phyloP scores from a whole-genome alignment of 768 basidiomycete genomes.

The Phanerochaete sordida region DNA sequence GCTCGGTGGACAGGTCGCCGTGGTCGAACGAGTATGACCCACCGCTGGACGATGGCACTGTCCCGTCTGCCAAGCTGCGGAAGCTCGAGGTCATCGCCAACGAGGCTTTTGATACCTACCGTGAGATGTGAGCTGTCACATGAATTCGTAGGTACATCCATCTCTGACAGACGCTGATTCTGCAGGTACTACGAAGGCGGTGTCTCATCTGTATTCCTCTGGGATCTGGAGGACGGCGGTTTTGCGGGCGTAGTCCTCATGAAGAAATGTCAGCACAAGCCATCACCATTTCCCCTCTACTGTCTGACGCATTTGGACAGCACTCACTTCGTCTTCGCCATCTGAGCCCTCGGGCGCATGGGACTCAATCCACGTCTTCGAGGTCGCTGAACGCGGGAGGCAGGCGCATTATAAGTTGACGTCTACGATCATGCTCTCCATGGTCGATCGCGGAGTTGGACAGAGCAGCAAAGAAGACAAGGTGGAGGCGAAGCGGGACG shows the following conservation, averaged over 20 bases:
- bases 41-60: conserved; percentile 83
- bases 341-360: conserved; percentile 82
- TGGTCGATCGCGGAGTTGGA: conserved; percentile 36
- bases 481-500: conserved; percentile 54
- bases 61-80: conserved; percentile 79
- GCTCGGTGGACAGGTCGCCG: conserved; percentile 64
- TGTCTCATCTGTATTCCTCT: conserved; percentile 93
- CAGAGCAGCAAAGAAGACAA: conserved; percentile 41
- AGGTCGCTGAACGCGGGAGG: conserved; percentile 86
- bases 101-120: conserved; percentile 95
- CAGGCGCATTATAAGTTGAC: conserved; percentile 97
- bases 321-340: conserved; percentile 50
- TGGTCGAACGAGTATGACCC: conserved; percentile 98
- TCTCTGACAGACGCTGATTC: neutral
- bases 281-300: neutral
- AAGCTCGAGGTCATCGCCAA: conserved; percentile 92
- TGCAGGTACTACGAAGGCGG: conserved; percentile 96
- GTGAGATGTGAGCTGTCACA: conserved; percentile 67
- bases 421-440: conserved; percentile 94
- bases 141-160: neutral
- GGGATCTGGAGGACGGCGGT: conserved; percentile 95
- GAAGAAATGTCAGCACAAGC: conserved; percentile 72
- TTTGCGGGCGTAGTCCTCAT: conserved; percentile 96
- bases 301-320: conserved; percentile 32
- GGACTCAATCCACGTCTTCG: conserved; percentile 99